These are phyloP conservation scores for Stellera chamaejasme DNA, from an alignment of 345 rosid species.

Conservation along the genomic window DNA sequence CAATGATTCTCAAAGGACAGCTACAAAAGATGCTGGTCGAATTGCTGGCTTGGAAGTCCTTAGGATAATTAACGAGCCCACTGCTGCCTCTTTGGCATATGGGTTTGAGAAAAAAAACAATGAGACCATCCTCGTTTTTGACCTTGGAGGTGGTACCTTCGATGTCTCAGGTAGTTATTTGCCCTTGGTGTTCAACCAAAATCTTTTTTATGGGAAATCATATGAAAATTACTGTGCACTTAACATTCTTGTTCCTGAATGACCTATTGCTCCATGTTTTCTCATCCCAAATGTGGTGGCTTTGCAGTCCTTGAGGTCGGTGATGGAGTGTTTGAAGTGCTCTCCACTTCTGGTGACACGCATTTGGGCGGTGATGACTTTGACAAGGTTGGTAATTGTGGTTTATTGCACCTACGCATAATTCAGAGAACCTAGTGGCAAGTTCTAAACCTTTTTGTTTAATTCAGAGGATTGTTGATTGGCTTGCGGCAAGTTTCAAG, in stretches of 20 bases:
- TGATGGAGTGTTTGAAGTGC: conserved; percentile 99
- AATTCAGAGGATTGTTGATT: conserved; percentile 81
- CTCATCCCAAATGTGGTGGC: conserved; percentile 1
- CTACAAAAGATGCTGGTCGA: conserved; percentile 96
- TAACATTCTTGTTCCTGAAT: not conserved
- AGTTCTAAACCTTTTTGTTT: conserved; percentile 1
- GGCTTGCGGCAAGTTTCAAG: conserved; percentile 79
- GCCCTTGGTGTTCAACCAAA: not conserved
- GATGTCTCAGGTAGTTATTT: conserved; percentile 79
- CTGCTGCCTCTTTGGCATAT: conserved; percentile 96
- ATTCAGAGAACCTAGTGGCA: too few relatives aligned
- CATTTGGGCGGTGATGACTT: conserved; percentile 99
- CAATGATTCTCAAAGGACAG: conserved; percentile 89
- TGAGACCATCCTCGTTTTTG: conserved; percentile 94
- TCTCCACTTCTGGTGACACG: conserved; percentile 96
- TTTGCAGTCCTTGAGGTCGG: conserved; percentile 92
- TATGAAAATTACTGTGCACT: not conserved
- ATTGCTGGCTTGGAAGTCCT: conserved; percentile 84
- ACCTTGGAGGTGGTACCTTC: conserved; percentile 99
- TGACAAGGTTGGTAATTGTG: conserved; percentile 53
- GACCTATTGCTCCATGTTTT: not conserved
- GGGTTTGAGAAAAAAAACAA: conserved; percentile 94
- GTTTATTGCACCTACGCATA: too few relatives aligned
- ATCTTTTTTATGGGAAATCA: not conserved
- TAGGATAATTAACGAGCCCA: conserved; percentile 93